These are phyloP conservation scores for Medicago ruthenica DNA, from an alignment of 306 rosid genomes.

Conservation along the genomic window DNA sequence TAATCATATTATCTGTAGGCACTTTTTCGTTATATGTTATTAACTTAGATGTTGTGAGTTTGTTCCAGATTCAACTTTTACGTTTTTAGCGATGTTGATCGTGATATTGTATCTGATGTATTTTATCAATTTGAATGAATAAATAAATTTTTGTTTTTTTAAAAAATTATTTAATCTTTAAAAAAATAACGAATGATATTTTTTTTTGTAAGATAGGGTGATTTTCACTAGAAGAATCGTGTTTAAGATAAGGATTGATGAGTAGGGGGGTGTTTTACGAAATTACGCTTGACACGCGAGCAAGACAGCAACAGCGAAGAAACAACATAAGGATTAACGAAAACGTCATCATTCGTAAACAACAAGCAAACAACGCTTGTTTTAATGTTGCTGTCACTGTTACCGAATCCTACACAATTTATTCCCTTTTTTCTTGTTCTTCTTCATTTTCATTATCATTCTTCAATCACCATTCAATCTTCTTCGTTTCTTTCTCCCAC, in stretches of 20 bases:
- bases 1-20: no score
- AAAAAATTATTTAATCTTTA: no score
- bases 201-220: no score
- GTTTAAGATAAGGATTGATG: neutral
- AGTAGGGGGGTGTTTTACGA: neutral
- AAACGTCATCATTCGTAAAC: conserved; percentile 3
- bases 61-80: no score
- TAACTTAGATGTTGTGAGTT: no score
- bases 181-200: no score
- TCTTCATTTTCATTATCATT: neutral
- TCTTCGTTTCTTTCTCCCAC: neutral
- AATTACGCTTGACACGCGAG: neutral
- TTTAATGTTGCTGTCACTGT: neutral
- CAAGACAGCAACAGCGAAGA: neutral
- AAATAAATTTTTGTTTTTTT: no score
- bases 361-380: neutral
- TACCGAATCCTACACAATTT: neutral
- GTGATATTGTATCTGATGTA: no score
- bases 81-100: no score
- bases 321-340: neutral
- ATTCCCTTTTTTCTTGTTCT: neutral
- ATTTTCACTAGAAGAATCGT: no score
- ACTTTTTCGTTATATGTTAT: no score
- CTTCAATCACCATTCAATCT: neutral
- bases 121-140: no score